Evolutionary conservation across 2,329 filamentous ascomycete species (phyloP).

Genomic region (Byssoonygena ceratinophila): DNA sequence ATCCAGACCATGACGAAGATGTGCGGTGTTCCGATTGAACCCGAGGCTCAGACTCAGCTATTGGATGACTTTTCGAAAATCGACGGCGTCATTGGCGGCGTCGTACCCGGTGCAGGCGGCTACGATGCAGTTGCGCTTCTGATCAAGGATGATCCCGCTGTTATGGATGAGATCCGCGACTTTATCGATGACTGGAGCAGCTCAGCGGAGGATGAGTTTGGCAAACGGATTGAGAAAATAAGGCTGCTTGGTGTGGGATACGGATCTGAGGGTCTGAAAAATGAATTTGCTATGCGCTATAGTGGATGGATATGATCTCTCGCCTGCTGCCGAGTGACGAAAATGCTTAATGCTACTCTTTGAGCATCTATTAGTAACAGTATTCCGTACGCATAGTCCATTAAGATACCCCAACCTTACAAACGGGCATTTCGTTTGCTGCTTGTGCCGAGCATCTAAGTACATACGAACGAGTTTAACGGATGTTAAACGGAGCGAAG

Average conservation of each 20-base stretch:
- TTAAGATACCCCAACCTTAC: not conserved
- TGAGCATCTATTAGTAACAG: not conserved
- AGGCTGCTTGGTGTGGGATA: constrained; percentile 37
- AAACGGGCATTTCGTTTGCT: too few species aligned
- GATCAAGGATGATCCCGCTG: constrained; percentile 59
- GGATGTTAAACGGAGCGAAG: too few species aligned
- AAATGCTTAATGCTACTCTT: too few species aligned
- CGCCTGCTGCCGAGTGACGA: too few species aligned
- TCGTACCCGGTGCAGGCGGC: constrained; percentile 87
- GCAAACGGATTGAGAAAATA: constrained; percentile 37
- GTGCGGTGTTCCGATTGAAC: constrained; percentile 80
- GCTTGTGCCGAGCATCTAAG: too few species aligned
- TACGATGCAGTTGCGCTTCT: constrained; percentile 82
- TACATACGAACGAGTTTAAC: too few species aligned
- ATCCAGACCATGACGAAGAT: constrained; percentile 66
- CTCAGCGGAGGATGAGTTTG: constrained; percentile 35
- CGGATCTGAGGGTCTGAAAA: constrained; percentile 37
- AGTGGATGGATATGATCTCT: constrained; percentile 18
- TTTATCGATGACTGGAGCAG: constrained; percentile 58
- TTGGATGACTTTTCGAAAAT: constrained; percentile 63
- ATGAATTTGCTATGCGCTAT: constrained; percentile 28
- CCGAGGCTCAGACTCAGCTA: constrained; percentile 69
- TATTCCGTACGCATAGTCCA: not conserved
- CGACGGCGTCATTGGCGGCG: constrained; percentile 75
- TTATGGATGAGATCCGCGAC: constrained; percentile 48